Evolutionary conservation across 2,329 filamentous ascomycete genomes (phyloP), one percentile per base, ranked within the genome.

Genomic region (Neospermospora avenae): DNA sequence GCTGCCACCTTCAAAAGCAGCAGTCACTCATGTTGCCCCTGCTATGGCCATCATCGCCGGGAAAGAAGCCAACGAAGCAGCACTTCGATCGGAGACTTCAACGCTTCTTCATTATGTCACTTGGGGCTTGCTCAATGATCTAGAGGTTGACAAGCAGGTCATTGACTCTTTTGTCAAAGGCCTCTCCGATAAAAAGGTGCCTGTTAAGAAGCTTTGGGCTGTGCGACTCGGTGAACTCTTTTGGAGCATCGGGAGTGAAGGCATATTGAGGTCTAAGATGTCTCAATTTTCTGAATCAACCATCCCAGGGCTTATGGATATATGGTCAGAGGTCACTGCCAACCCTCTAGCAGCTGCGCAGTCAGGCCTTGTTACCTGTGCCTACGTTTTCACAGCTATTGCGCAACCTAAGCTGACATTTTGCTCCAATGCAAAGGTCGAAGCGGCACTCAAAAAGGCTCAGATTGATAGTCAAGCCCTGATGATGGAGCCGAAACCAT

Each of bases 21-120:
- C 89, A 41, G 88, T 90, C 0, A 80, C 82, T 59, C 89, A 89
- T 66, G 80, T 93, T 31, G 81, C 85, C 1, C 77, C 80, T 53
- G 84, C 84, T 6, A 80, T 98, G 60, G 84, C 88, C 6, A 75
- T 84, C 18, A 79, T 91, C 14, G 86, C 89, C 18, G 77, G 83
- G 6, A 96, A 97, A 71, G 95, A 99, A 75, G 87, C 92, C 7
- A 98, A 96, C 68, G 95, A 99, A 74, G 77, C 81, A 37, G 93
- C 93, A 44, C 78, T 96, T 25, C 81, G 84, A 44, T 86, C 90
- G 10, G 91, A 96, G 73, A 85, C 92, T 6, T 80, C 81, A 35
- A 83, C 90, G 4, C 80, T 98, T 58, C 81, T 85, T 56, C 82
- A 83, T 61, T 88, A 90, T 68, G 76, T 88, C 35, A 76, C 77